Conservation (phyloP, 306 rosid species). For the Phaseolus lunatus region DNA sequence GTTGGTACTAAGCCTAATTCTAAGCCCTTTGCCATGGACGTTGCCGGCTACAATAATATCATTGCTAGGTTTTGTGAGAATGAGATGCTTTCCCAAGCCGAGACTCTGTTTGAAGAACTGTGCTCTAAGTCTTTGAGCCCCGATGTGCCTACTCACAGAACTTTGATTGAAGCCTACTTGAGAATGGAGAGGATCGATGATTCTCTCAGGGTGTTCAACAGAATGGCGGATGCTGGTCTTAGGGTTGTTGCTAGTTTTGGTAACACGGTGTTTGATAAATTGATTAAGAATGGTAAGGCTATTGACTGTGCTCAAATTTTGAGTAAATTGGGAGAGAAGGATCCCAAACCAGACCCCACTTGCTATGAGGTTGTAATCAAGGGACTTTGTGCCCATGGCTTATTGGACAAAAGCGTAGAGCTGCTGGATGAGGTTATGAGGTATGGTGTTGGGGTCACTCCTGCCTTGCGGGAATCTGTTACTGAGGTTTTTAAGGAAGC, state of each 20-base stretch:
- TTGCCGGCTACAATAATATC: conserved; percentile 87
- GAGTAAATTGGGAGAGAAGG: conserved; percentile 92
- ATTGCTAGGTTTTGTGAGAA: conserved; percentile 77
- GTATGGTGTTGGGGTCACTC: conserved; percentile 78
- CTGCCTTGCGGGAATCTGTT: conserved; percentile 63
- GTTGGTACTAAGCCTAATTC: conserved; percentile 79
- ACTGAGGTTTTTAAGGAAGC: conserved; percentile 63
- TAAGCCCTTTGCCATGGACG: conserved; percentile 89
- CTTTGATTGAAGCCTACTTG: conserved; percentile 81
- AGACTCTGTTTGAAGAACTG: conserved; percentile 69
- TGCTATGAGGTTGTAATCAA: conserved; percentile 84
- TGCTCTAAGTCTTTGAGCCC: conserved; percentile 84
- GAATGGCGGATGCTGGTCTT: conserved; percentile 88
- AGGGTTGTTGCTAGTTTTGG: conserved; percentile 90
- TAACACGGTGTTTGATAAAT: conserved; percentile 70
- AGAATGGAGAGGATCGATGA: conserved; percentile 71
- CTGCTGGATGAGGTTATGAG: conserved; percentile 75
- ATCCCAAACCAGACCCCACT: conserved; percentile 89
- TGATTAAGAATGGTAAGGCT: conserved; percentile 76
- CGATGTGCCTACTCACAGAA: conserved; percentile 81
- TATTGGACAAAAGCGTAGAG: conserved; percentile 63
- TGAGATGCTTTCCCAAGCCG: conserved; percentile 78
- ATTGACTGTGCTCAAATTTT: conserved; percentile 74
- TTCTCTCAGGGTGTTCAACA: conserved; percentile 68
- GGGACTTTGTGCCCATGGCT: conserved; percentile 78